Conservation (phyloP, 768 basidiomycete genomes). For the Trichaptum fuscoviolaceum region DNA sequence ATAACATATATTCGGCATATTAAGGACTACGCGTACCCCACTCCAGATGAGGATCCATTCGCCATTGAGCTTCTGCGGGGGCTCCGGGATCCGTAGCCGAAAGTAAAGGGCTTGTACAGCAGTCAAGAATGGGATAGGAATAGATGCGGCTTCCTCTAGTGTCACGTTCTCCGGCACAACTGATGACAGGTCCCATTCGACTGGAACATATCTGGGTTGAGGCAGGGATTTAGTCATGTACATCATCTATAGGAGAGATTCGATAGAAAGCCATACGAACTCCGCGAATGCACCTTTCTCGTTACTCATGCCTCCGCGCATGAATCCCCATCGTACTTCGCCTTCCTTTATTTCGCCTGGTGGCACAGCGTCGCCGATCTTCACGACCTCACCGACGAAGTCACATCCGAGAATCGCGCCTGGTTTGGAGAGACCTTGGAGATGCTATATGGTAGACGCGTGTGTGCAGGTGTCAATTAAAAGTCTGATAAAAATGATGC, state of each 20-base stretch:
- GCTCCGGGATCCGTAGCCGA: constrained; percentile 17
- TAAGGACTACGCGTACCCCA: neutral
- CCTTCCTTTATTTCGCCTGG: constrained; percentile 17
- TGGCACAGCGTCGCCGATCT: constrained; percentile 16
- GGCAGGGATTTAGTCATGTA: neutral
- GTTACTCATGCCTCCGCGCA: constrained; percentile 18
- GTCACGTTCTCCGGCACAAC: neutral
- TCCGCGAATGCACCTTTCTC: constrained; percentile 24
- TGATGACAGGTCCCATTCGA: constrained; percentile 3
- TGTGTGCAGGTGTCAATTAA: neutral
- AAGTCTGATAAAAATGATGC: too few relatives aligned
- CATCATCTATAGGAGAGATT: neutral
- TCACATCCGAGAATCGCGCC: constrained; percentile 22
- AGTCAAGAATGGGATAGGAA: constrained; percentile 13
- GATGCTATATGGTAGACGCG: neutral
- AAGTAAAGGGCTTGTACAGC: constrained; percentile 19
- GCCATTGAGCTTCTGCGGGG: constrained; percentile 8
- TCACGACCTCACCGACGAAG: constrained; percentile 21
- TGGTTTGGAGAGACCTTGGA: neutral
- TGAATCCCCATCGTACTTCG: constrained; percentile 21
- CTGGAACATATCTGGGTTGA: neutral
- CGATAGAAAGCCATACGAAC: constrained; percentile 12
- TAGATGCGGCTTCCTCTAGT: neutral
- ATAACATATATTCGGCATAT: neutral
- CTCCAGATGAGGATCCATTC: neutral